Base-by-base conservation (phyloP, 2,329 filamentous ascomycete genomes). In the Zopfia rhizophila region DNA sequence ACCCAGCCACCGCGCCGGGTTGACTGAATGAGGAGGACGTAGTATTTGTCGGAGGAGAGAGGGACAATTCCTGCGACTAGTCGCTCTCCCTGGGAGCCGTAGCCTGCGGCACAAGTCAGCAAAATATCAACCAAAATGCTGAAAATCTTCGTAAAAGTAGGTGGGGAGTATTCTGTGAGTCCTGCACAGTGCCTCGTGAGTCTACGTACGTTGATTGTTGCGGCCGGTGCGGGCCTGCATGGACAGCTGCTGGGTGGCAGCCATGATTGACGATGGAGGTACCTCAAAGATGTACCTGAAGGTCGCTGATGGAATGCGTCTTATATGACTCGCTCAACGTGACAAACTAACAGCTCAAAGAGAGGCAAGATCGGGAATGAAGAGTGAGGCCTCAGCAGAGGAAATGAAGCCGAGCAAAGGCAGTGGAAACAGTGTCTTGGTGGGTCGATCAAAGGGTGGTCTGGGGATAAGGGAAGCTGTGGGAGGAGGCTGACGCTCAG, bases 41-140 rank as follows among this genome's bases (percentile, higher is more conserved):
- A 88, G 63, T 86, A 87, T 72, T 90, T 93, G 77, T 96, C 92
- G 63, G 82, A 75, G 43, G 90, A 94, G 56, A 97, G 80, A 56
- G 94, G 91, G 35, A 99, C 94, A 47, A 97, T 87, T 61, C 94
- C 94, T 51, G 94, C 93, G 62, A 99, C 94, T 52, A 97, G 86
- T 58, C 94, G 88, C 76, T 97, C 93, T 77, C 93, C 93, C 72
- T 91, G 89, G 49, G 89, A 78, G 67, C 90, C 92, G 77, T 97
- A 99, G 68, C 92, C 94, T 97, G 75, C 44, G 64, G 45, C 60
- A 68, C 12, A 28, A 19, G 45, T 60, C 31, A 60, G 53, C 33
- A 36, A 35, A 43, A 10, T 23, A 24, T 23, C 12, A 38, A 21
- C 25, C n/a, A n/a, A n/a, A n/a, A n/a, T n/a, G n/a, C n/a, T n/a